Conservation (phyloP, 1,284 basidiomycete genomes). For the Moniliophthora roreri region DNA sequence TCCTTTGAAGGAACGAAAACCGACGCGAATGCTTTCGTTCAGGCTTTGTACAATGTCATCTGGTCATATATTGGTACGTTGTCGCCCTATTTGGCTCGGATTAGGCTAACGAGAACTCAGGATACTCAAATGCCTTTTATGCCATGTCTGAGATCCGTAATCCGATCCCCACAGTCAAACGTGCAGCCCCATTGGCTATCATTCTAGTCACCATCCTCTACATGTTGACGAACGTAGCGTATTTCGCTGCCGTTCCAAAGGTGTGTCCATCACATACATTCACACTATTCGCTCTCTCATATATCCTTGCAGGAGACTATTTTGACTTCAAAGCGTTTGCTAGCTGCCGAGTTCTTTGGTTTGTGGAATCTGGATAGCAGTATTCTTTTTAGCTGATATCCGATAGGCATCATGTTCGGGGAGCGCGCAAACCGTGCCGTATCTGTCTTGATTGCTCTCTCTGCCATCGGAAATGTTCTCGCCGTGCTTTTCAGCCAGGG, state of each 20-base stretch:
- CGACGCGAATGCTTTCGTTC: conserved; percentile 22
- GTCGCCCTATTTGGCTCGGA: background rate
- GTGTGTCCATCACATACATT: background rate
- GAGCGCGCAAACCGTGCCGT: conserved; percentile 42
- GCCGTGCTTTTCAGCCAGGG: conserved; percentile 39
- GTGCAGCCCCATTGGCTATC: conserved; percentile 36
- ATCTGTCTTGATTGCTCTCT: conserved; percentile 51
- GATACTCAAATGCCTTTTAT: conserved; percentile 37
- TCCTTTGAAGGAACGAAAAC: conserved; percentile 33
- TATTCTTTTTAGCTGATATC: background rate
- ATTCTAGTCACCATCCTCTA: conserved; percentile 32
- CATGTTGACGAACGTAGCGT: conserved; percentile 36
- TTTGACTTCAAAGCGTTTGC: conserved; percentile 25
- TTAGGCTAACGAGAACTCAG: conserved; percentile 11
- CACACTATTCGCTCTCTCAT: background rate
- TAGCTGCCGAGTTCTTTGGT: conserved; percentile 24
- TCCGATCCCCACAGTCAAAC: conserved; percentile 33
- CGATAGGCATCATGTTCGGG: conserved; percentile 53
- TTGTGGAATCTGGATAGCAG: background rate
- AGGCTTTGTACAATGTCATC: conserved; percentile 34
- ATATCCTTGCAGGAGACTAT: conserved; percentile 26
- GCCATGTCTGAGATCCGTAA: conserved; percentile 36
- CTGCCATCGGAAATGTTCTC: conserved; percentile 54
- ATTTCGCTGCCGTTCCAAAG: conserved; percentile 36
- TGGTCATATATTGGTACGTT: conserved; percentile 31